Evolutionary conservation across 768 basidiomycete species (phyloP), one percentile per base, ranked within the genome.

Genomic region (Tubosaeta sp.): DNA sequence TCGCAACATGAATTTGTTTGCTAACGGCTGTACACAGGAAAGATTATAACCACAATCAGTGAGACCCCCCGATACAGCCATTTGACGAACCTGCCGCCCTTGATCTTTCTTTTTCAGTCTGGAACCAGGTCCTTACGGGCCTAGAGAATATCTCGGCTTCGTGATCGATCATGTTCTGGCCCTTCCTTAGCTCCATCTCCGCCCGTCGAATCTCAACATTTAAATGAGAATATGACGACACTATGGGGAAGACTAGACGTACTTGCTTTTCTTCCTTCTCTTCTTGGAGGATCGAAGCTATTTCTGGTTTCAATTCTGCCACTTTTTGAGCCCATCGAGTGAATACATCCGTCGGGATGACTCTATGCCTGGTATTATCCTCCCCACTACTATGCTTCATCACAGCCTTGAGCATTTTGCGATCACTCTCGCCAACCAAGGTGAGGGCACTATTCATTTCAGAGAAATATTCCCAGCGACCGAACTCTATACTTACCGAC

Each of bases 91-190:
- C 86, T 81, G 86, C 82, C 5, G 92, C 79, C 53, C 79, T 81
- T 55, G 76, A 69, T 72, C 89, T 97, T 60, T 96, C 92, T 67
- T 86, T 88, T 50, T 77, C 75, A 9, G 78, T 83, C 71, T 97
- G 96, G 78, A 99, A 99, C 96, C 96, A 99, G n/a, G 94, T 97
- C 59, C 95, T 80, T 16, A 93, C 92, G 6, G 96, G 96, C 51
- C 94, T 77, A 19, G 90, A 86, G 67, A 83, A 90, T 59, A 99
- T 99, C 72, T 98, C 95, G 11, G 77, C 81, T 68, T 90, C 81
- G 56, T 98, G 92, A 65, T 96, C 87, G 44, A 97, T 82, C 78
- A 98, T 83, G 67, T 99, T 99, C 70, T 95, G 81, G 19, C 94
- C 91, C 68, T 97, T 99, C 58, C 78, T 84, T 24, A 99, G 63